These are phyloP conservation scores for Sporothrix phasma DNA, from an alignment of 2,329 filamentous ascomycete genomes.

Conservation along the genomic window DNA sequence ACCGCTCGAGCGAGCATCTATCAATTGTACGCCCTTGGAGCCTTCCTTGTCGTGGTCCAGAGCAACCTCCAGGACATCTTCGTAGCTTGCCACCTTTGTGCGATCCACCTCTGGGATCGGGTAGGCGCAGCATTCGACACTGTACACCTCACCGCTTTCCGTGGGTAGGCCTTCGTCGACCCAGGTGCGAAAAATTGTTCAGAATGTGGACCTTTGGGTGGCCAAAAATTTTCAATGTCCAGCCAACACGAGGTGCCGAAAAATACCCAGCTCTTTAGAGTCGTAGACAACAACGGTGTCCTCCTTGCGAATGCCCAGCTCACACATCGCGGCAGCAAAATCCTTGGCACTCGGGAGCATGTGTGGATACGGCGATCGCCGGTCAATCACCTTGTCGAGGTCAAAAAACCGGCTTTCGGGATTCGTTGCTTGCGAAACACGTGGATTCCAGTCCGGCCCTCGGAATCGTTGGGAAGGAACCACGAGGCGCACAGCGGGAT, in stretches of 20 bases:
- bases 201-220: slow-evolving; percentile 80
- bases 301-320: slow-evolving; percentile 74
- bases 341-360: slow-evolving; percentile 79
- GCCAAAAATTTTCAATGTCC: slow-evolving; percentile 86
- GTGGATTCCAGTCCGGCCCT: slow-evolving; percentile 64
- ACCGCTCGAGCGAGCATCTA: slow-evolving; percentile 74
- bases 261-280: slow-evolving; percentile 80
- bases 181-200: slow-evolving; percentile 95
- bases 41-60: slow-evolving; percentile 73
- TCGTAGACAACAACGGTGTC: slow-evolving; percentile 94
- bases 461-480: slow-evolving; percentile 83
- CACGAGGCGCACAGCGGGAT: slow-evolving; percentile 87
- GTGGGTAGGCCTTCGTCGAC: slow-evolving; percentile 71
- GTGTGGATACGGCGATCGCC: slow-evolving; percentile 81
- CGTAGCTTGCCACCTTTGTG: slow-evolving; percentile 65
- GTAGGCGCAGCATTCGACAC: slow-evolving; percentile 54
- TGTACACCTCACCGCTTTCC: slow-evolving; percentile 67
- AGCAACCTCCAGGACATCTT: slow-evolving; percentile 70
- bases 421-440: slow-evolving; percentile 77
- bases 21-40: slow-evolving; percentile 70
- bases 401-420: slow-evolving; percentile 87
- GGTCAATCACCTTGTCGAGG: slow-evolving; percentile 83
- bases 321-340: slow-evolving; percentile 82
- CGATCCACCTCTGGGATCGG: slow-evolving; percentile 51
- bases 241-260: slow-evolving; percentile 89